Evolutionary conservation across 352 stramenopile genomes (phyloP).

Genomic region (Phytophthora ohioensis): DNA sequence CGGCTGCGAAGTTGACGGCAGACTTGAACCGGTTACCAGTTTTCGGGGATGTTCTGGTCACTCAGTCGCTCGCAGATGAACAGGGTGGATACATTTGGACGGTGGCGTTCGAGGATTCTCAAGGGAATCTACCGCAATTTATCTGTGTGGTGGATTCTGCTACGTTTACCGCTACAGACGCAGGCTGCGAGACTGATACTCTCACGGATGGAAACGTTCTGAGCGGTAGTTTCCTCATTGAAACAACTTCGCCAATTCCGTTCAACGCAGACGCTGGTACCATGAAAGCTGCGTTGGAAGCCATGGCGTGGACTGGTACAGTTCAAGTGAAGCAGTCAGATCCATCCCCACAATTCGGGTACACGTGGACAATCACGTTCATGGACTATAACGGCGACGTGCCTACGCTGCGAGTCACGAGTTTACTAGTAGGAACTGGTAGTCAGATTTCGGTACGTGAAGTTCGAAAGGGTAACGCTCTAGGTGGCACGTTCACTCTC

Average conservation of each 20-base stretch:
- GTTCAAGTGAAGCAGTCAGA: slow-evolving; percentile 65
- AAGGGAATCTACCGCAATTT: slow-evolving; percentile 78
- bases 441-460: slow-evolving; percentile 66
- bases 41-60: slow-evolving; percentile 71
- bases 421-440: slow-evolving; percentile 67
- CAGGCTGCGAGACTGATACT: slow-evolving; percentile 64
- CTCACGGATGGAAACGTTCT: slow-evolving; percentile 81
- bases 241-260: slow-evolving; percentile 62
- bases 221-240: slow-evolving; percentile 75
- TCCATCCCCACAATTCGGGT: slow-evolving; percentile 67
- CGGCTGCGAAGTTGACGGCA: slow-evolving; percentile 49
- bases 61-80: slow-evolving; percentile 66
- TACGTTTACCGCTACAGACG: slow-evolving; percentile 39
- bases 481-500: slow-evolving; percentile 73
- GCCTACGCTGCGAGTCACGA: slow-evolving; percentile 63
- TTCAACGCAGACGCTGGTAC: slow-evolving; percentile 60
- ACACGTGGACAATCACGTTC: slow-evolving; percentile 83
- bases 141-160: slow-evolving; percentile 67
- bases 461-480: slow-evolving; percentile 73
- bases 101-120: slow-evolving; percentile 71
- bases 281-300: slow-evolving; percentile 62
- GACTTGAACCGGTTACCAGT: slow-evolving; percentile 69
- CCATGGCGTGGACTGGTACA: slow-evolving; percentile 65
- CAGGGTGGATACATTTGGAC: slow-evolving; percentile 85
- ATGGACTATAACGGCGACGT: slow-evolving; percentile 77